These are phyloP conservation scores for Prunella vulgaris DNA, from an alignment of 257 asterid species.

Conservation along the genomic window DNA sequence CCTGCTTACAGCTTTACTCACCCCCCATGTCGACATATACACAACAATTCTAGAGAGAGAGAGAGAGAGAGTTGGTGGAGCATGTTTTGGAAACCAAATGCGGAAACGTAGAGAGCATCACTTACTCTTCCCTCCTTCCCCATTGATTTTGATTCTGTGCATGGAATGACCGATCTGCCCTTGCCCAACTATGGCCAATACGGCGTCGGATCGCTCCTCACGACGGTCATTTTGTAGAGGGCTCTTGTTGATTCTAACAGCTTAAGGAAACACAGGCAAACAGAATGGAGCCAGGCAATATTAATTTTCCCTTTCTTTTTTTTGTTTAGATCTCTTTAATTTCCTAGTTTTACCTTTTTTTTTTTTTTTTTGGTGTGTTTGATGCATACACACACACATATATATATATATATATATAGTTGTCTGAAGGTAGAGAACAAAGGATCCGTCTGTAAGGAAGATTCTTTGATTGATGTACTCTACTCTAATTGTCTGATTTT, in stretches of 20 bases:
- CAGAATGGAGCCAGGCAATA: conserved; percentile 90
- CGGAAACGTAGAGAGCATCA: conserved; percentile 21
- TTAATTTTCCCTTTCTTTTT: background rate
- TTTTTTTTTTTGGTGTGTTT: background rate
- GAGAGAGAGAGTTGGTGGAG: conserved; percentile 33
- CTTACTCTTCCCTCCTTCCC: background rate
- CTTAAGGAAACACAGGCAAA: conserved; percentile 44
- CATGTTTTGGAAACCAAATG: conserved; percentile 26
- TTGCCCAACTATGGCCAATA: background rate
- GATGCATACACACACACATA: too few relatives aligned
- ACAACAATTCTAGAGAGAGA: conserved; percentile 6
- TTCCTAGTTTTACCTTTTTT: background rate
- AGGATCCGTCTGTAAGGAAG: conserved; percentile 4
- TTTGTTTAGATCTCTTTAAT: background rate
- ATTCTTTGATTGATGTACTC: conserved; percentile 4
- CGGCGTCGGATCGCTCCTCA: background rate
- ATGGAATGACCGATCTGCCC: conserved; percentile 38
- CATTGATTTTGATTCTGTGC: conserved; percentile 11
- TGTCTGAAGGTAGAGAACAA: conserved; percentile 16
- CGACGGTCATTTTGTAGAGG: conserved; percentile 23
- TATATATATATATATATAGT: conserved; percentile 16
- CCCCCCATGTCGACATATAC: background rate
- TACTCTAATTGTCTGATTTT: background rate
- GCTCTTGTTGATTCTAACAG: conserved; percentile 31
- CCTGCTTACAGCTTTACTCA: background rate